Evolutionary conservation across 805 yeast species (phyloP), one percentile per base, ranked within the genome.

Genomic region (Lipomyces yamanashiensis): DNA sequence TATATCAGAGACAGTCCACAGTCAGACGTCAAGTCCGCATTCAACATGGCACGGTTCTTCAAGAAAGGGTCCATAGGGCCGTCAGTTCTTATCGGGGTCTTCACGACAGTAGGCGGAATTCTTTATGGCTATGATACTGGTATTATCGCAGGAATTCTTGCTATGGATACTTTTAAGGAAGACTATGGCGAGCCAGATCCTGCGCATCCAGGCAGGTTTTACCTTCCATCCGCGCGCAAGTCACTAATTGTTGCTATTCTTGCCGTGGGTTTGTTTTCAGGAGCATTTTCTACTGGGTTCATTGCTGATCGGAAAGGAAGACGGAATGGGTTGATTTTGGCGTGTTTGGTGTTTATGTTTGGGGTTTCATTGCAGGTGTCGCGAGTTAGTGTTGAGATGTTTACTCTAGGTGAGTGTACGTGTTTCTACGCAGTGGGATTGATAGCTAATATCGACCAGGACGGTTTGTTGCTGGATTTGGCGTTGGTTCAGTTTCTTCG

Each of bases 111-210:
- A n/a, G 97, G 97, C 34, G 97, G 97, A 0, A 89, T 91, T 73
- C 78, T 91, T 48, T 91, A 88, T 73, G 97, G 97, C 1, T 92
- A 89, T 73, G 97, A 91, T 74, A 91, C 97, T 0, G 97, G 97
- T 0, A 77, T 90, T 53, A 87, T 90, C 57, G 90, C 90, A 73
- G 90, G 90, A 66, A 78, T 91, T 6, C 73, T 88, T 59, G 95
- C 90, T 67, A 90, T 92, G 96, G 55, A 54, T 28, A 44, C 51
- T 0, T 63, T 59, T 56, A 63, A 63, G 36, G 43, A 50, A 39
- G 59, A 59, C 36, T 63, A 51, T 48, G 67, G 67, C 43, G 34
- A 21, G 36, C 56, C 47, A n/a, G 54, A 58, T 19, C 62, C 62
- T 1, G 37, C 34, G 19, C 48, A 48, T 19, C 15, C 40, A 21